These are phyloP conservation scores for Hyaloscypha hepaticicola DNA, from an alignment of 495 filamentous ascomycete species.

Conservation along the genomic window DNA sequence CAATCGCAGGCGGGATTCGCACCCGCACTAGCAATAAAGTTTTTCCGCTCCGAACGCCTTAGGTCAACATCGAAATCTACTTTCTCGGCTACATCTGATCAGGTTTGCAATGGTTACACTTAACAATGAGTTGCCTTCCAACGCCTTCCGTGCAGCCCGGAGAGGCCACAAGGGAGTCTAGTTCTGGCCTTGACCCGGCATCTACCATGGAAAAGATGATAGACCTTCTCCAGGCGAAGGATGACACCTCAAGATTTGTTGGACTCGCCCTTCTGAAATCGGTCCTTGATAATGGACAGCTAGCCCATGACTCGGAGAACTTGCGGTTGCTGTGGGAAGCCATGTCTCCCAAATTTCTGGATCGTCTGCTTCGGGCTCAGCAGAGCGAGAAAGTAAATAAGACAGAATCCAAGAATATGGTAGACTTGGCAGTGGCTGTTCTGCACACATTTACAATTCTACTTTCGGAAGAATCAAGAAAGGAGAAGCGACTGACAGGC, in stretches of 20 bases:
- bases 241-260: constrained; percentile 65
- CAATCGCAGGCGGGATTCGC: background rate
- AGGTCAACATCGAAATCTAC: background rate
- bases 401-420: constrained; percentile 52
- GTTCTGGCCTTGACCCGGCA: background rate
- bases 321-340: constrained; percentile 47
- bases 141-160: background rate
- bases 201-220: constrained; percentile 37
- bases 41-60: background rate
- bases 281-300: constrained; percentile 53
- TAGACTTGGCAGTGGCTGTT: constrained; percentile 58
- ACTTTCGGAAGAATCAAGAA: constrained; percentile 43
- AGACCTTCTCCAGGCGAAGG: constrained; percentile 50
- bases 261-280: constrained; percentile 63
- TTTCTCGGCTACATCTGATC: background rate
- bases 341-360: constrained; percentile 57
- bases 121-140: background rate
- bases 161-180: background rate
- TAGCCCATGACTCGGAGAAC: constrained; percentile 37
- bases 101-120: background rate
- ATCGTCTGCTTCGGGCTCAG: constrained; percentile 54
- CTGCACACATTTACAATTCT: constrained; percentile 57
- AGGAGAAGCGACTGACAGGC: constrained; percentile 44
- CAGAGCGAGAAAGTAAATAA: constrained; percentile 38
- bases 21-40: background rate